Percentiles rank a stretch among this genome's conserved stretches.
Evolutionary conservation across 1,284 basidiomycete genomes (phyloP).

Genomic region (Papiliotrema terrestris): DNA sequence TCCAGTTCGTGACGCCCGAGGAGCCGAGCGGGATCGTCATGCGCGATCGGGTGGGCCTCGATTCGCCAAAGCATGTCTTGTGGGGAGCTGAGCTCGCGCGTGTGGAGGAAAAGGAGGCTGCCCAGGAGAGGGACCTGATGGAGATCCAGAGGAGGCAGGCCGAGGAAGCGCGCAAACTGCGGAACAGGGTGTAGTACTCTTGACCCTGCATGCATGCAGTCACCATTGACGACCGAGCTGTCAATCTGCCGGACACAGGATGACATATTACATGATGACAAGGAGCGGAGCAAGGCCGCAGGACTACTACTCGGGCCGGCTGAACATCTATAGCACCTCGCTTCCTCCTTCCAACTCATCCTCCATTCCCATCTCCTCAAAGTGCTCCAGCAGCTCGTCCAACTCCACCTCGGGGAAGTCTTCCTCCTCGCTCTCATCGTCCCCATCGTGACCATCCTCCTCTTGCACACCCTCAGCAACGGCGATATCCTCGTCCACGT

Average conservation of each 20-base stretch:
- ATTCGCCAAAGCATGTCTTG: not conserved
- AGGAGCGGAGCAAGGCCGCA: not conserved
- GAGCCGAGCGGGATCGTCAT: not conserved
- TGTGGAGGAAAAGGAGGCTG: not conserved
- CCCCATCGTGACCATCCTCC: slow-evolving; percentile 50
- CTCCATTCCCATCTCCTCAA: slow-evolving; percentile 60
- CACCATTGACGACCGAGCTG: not conserved
- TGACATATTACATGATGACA: not conserved
- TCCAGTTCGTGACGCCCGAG: not conserved
- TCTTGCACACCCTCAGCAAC: slow-evolving; percentile 3
- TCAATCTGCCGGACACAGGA: not conserved
- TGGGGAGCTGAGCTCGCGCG: not conserved
- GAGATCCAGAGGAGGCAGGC: too few species aligned
- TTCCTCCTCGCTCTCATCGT: slow-evolving; percentile 57
- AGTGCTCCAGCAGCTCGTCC: slow-evolving; percentile 86
- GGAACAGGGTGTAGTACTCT: too few species aligned
- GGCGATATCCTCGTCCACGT: slow-evolving; percentile 25
- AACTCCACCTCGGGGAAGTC: slow-evolving; percentile 87
- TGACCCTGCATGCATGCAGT: not conserved
- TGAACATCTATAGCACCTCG: not conserved
- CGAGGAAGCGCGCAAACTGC: too few species aligned
- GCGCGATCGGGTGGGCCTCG: not conserved
- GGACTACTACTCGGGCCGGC: not conserved
- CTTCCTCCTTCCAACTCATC: slow-evolving; percentile 22
- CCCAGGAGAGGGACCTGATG: not conserved